phyloP scores from a whole-genome alignment of 2,329 filamentous ascomycete species.

The Sporothrix brasiliensis region DNA sequence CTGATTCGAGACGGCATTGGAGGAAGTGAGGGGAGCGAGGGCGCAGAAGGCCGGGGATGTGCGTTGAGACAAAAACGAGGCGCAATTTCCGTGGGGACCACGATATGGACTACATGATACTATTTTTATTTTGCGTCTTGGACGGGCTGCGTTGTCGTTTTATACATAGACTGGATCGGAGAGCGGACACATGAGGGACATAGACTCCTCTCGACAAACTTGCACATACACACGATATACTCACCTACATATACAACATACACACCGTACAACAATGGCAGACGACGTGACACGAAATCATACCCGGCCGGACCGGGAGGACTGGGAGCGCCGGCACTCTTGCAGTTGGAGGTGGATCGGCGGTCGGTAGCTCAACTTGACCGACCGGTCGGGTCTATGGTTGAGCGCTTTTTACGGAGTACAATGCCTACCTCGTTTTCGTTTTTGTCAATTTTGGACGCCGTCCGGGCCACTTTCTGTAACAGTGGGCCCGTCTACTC shows the following conservation, averaged over 20 bases:
- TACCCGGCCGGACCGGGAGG: neutral
- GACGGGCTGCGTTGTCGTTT: constrained; percentile 6
- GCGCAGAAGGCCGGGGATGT: neutral
- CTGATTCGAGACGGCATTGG: neutral
- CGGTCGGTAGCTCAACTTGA: neutral
- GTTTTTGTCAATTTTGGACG: neutral
- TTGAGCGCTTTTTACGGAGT: neutral
- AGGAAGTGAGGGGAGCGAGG: neutral
- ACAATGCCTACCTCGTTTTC: neutral
- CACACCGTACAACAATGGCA: neutral
- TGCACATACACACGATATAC: constrained; percentile 8
- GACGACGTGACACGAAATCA: no score
- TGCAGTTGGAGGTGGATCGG: neutral
- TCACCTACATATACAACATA: neutral
- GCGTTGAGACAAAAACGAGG: neutral
- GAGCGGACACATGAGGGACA: neutral
- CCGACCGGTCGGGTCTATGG: neutral
- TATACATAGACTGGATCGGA: neutral
- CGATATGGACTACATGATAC: neutral
- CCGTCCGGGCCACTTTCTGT: constrained; percentile 2
- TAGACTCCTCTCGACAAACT: constrained; percentile 1
- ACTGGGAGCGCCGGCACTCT: neutral
- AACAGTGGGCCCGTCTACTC: neutral
- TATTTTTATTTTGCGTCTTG: neutral
- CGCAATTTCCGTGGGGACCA: neutral